phyloP scores from a whole-genome alignment of 768 basidiomycete species.

The Rossbeevera mucosa region DNA sequence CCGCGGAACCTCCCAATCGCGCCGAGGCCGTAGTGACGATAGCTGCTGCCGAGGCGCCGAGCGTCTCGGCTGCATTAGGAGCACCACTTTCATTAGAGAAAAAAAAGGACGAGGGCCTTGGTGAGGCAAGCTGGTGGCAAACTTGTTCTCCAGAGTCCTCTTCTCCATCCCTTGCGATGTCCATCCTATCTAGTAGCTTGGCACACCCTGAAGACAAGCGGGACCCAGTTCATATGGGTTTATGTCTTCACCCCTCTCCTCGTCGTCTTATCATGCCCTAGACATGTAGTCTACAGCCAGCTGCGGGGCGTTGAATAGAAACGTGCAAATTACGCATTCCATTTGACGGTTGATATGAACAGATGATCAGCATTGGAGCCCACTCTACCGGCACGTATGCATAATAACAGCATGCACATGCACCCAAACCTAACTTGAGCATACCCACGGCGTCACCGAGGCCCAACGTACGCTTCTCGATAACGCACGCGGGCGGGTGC shows the following conservation, averaged over 20 bases:
- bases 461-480: background rate
- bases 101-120: background rate
- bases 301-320: background rate
- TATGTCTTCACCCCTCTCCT: background rate
- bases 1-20: background rate
- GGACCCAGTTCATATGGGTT: conserved; percentile 2
- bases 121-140: background rate
- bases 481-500: background rate
- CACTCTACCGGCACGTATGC: background rate
- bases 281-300: background rate
- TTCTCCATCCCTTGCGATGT: background rate
- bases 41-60: background rate
- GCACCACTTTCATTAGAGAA: background rate
- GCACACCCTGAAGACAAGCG: background rate
- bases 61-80: background rate
- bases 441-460: background rate
- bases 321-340: background rate
- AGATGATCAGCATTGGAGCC: background rate
- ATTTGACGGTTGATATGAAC: background rate
- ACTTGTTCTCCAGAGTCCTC: background rate
- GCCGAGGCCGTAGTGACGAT: background rate
- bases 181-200: background rate
- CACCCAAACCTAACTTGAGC: conserved; percentile 3
- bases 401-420: background rate
- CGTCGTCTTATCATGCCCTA: conserved; percentile 2